Conservation (phyloP, 371 early-diverging fungal genomes). For the Dichotomocladium elegans region DNA sequence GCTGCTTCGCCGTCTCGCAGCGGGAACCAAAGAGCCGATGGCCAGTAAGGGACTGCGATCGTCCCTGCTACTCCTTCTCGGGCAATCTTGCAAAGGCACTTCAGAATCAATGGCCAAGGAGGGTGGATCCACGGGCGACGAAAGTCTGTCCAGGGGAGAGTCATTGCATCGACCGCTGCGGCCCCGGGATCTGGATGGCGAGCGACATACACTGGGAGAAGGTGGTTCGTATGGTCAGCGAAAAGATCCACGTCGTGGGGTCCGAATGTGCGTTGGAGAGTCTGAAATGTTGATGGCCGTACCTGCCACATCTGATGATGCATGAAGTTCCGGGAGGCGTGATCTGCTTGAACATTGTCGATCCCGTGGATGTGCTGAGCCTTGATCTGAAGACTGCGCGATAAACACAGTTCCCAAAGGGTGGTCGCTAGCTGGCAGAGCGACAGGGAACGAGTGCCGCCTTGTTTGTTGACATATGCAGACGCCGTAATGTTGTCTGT, state of each 20-base stretch:
- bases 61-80: neutral
- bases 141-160: neutral
- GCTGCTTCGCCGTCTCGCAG: conserved; percentile 1
- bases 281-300: too few species aligned
- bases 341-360: too few species aligned
- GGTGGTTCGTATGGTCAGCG: too few species aligned
- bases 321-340: too few species aligned
- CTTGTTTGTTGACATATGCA: conserved; percentile 23
- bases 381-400: too few species aligned
- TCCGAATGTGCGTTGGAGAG: too few species aligned
- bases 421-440: conserved; percentile 15
- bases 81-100: neutral
- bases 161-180: neutral
- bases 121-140: conserved; percentile 1
- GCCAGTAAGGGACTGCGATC: conserved; percentile 2
- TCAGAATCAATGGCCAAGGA: conserved; percentile 3
- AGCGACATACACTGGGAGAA: too few species aligned
- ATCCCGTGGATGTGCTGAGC: too few species aligned
- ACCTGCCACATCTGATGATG: too few species aligned
- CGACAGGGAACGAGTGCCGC: conserved; percentile 15
- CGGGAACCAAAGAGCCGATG: conserved; percentile 16
- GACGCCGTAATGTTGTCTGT: conserved; percentile 25
- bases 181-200: conserved; percentile 5
- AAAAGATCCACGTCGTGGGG: too few species aligned
- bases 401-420: conserved; percentile 17